Percentiles rank a stretch among this genome's conserved stretches.
These are phyloP conservation scores for Sugiyamaella pinicola DNA, from an alignment of 1,139 yeast genomes.

Conservation along the genomic window DNA sequence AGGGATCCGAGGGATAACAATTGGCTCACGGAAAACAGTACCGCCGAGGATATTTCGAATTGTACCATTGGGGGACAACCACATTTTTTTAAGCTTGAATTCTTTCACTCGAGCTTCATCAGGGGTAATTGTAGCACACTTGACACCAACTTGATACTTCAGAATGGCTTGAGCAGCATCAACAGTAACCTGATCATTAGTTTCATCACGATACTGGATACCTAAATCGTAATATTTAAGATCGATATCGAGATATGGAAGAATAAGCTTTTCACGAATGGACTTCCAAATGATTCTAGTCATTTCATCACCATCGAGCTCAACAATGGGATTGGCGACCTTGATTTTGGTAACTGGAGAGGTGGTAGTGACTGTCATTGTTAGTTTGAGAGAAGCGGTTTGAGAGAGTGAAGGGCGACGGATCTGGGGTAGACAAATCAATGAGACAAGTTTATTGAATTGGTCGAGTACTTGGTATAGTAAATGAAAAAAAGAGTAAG, in stretches of 20 bases:
- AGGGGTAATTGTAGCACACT: slow-evolving; percentile 98
- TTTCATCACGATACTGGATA: slow-evolving; percentile 79
- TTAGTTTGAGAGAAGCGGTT: slow-evolving; percentile 9
- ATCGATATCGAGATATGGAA: slow-evolving; percentile 83
- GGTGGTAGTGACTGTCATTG: slow-evolving; percentile 20
- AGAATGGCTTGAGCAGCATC: slow-evolving; percentile 91
- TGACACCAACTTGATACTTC: slow-evolving; percentile 88
- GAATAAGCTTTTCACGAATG: slow-evolving; percentile 74
- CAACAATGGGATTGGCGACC: slow-evolving; percentile 88
- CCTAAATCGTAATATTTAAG: slow-evolving; percentile 91
- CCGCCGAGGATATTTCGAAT: slow-evolving; percentile 94
- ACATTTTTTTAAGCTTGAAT: slow-evolving; percentile 88
- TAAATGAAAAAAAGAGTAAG: too few relatives aligned
- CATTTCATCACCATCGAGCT: slow-evolving; percentile 97
- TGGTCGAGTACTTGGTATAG: too few relatives aligned
- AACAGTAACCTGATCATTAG: slow-evolving; percentile 82
- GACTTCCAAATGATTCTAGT: slow-evolving; percentile 89
- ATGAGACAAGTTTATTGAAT: background rate
- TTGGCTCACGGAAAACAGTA: slow-evolving; percentile 95
- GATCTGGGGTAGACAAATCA: background rate
- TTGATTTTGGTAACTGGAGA: slow-evolving; percentile 55
- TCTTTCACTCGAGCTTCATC: slow-evolving; percentile 94
- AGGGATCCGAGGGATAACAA: slow-evolving; percentile 86
- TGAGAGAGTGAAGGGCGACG: background rate
- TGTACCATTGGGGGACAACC: slow-evolving; percentile 97